A percentile compares a stretch with the other conserved stretches of the same genome.
Evolutionary conservation across 768 basidiomycete species (phyloP).

Genomic region (Leccinellum albellum): DNA sequence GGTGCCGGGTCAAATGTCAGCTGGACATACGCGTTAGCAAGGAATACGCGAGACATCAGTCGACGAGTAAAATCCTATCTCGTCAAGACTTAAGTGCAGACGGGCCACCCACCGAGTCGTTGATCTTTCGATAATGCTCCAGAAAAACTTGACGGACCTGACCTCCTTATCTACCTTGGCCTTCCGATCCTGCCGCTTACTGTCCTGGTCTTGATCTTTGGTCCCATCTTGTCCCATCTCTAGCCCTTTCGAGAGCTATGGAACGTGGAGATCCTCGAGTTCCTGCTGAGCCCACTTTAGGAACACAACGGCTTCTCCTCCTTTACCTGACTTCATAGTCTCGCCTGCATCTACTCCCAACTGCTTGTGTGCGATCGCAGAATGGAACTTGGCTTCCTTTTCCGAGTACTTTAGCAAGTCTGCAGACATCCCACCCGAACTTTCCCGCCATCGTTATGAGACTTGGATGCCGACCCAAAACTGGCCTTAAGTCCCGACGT

Average conservation of each 20-base stretch:
- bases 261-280: slow-evolving; percentile 58
- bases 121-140: slow-evolving; percentile 81
- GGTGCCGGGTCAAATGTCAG: slow-evolving; percentile 85
- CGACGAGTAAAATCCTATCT: neutral
- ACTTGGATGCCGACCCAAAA: slow-evolving; percentile 20
- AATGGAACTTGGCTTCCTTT: slow-evolving; percentile 64
- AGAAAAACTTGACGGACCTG: slow-evolving; percentile 64
- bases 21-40: slow-evolving; percentile 37
- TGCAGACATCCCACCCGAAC: slow-evolving; percentile 52
- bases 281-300: slow-evolving; percentile 71
- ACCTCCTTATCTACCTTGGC: slow-evolving; percentile 61
- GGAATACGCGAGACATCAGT: neutral
- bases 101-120: slow-evolving; percentile 69
- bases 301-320: slow-evolving; percentile 81
- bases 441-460: slow-evolving; percentile 11
- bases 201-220: slow-evolving; percentile 48
- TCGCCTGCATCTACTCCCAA: slow-evolving; percentile 96
- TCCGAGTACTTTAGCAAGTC: slow-evolving; percentile 71
- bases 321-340: slow-evolving; percentile 51
- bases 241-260: slow-evolving; percentile 37
- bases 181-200: slow-evolving; percentile 45
- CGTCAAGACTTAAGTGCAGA: neutral
- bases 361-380: slow-evolving; percentile 85
- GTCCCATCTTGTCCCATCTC: too few relatives aligned
- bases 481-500: slow-evolving; percentile 25